Percentiles rank a stretch among this genome's conserved stretches.
These are phyloP conservation scores for Crataegus laevigata DNA, from an alignment of 306 rosid species.

Conservation along the genomic window DNA sequence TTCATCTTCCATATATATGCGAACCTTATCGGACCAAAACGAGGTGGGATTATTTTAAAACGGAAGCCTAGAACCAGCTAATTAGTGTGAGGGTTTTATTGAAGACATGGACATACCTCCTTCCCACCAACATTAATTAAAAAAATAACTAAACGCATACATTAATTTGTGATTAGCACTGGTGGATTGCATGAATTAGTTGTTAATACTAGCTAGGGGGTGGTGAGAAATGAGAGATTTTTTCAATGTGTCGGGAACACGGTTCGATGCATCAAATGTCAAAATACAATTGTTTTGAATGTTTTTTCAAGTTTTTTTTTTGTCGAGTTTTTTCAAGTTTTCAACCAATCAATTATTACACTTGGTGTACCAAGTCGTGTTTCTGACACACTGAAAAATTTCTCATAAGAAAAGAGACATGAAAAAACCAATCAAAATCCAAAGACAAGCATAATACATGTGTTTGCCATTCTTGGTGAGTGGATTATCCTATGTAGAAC, in stretches of 20 bases:
- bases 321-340: no score
- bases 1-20: conserved; percentile 4
- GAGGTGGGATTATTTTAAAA: background rate
- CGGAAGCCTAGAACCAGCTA: background rate
- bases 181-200: conserved; percentile 21
- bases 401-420: background rate
- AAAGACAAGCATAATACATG: conserved; percentile 30
- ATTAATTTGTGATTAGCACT: background rate
- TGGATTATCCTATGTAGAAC: conserved; percentile 7
- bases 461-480: conserved; percentile 43
- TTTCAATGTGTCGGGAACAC: no score
- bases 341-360: no score
- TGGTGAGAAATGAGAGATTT: conserved; percentile 31
- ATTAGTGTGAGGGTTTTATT: conserved; percentile 11
- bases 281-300: no score
- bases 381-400: no score
- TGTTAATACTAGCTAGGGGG: conserved; percentile 14
- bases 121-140: conserved; percentile 20
- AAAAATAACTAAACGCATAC: conserved; percentile 2
- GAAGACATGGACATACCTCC: conserved; percentile 20
- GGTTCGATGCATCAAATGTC: no score
- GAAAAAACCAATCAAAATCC: conserved; percentile 14
- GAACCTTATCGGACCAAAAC: conserved; percentile 19
- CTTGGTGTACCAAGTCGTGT: no score
- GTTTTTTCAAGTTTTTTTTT: no score